Evolutionary conservation across 2,329 filamentous ascomycete species (phyloP).

Genomic region (Geosmithia flava): DNA sequence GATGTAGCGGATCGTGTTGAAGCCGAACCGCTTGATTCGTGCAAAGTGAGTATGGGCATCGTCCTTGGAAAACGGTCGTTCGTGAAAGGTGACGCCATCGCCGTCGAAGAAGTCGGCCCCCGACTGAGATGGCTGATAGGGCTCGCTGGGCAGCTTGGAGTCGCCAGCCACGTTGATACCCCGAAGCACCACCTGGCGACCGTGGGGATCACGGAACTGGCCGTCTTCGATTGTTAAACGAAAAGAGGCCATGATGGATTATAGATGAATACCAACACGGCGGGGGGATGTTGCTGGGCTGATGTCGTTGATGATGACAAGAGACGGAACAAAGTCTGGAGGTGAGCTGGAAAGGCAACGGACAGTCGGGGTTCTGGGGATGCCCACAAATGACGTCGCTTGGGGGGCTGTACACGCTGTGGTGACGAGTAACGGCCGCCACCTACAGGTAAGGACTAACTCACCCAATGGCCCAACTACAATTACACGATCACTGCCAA

Average conservation of each 20-base stretch:
- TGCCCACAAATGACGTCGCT: background rate
- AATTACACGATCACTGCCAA: too few relatives aligned
- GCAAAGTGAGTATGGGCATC: conserved; percentile 82
- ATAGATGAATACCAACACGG: background rate
- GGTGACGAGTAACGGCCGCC: too few relatives aligned
- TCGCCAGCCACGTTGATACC: conserved; percentile 93
- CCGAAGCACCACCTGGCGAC: conserved; percentile 76
- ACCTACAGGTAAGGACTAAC: too few relatives aligned
- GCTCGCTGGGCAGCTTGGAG: conserved; percentile 74
- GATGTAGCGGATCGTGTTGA: conserved; percentile 91
- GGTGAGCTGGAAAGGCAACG: background rate
- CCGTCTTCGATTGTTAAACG: conserved; percentile 75
- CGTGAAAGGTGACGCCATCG: conserved; percentile 81
- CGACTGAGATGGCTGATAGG: conserved; percentile 71
- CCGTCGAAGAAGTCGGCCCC: conserved; percentile 78
- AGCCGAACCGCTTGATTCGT: conserved; percentile 76
- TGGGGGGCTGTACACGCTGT: background rate
- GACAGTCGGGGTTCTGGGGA: background rate
- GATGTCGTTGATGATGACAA: background rate
- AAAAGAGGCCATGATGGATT: conserved; percentile 52
- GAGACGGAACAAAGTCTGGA: background rate
- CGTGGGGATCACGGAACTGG: conserved; percentile 68
- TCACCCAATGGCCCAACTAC: too few relatives aligned
- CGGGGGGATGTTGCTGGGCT: background rate
- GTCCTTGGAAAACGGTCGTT: conserved; percentile 69